Conservation (phyloP, 176 grass and related monocot species). For the Paspalum vaginatum region DNA sequence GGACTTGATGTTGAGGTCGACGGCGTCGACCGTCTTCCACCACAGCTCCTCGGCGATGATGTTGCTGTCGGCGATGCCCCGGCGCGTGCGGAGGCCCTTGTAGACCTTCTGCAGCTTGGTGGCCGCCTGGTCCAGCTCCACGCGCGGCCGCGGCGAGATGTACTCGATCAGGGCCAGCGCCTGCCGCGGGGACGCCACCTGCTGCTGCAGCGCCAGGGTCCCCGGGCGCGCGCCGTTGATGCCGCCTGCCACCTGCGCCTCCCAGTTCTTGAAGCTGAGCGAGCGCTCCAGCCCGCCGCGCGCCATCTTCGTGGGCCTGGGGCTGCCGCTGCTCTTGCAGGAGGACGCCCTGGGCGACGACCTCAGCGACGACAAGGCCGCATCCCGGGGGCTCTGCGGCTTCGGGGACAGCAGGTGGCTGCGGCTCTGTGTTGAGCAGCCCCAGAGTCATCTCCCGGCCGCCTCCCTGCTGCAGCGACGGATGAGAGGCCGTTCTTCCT, state of each 20-base stretch:
- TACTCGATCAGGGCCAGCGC: slow-evolving; percentile 45
- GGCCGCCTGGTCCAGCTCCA: slow-evolving; percentile 75
- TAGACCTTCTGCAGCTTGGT: slow-evolving; percentile 86
- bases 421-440: slow-evolving; percentile 56
- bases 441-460: slow-evolving; percentile 41
- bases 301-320: slow-evolving; percentile 43
- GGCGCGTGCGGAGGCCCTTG: slow-evolving; percentile 85
- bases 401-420: slow-evolving; percentile 40
- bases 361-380: slow-evolving; percentile 32
- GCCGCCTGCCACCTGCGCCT: background rate
- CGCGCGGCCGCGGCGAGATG: slow-evolving; percentile 61
- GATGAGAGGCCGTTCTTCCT: background rate
- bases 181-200: no score
- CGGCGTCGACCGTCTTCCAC: slow-evolving; percentile 90
- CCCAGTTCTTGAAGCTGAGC: slow-evolving; percentile 93
- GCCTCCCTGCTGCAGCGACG: background rate
- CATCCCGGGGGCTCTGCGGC: slow-evolving; percentile 37
- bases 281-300: slow-evolving; percentile 58
- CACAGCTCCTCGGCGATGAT: slow-evolving; percentile 94
- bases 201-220: slow-evolving; percentile 22
- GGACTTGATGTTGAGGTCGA: slow-evolving; percentile 64
- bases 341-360: slow-evolving; percentile 44
- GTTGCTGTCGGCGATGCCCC: slow-evolving; percentile 92
- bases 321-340: slow-evolving; percentile 1
- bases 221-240: slow-evolving; percentile 56